Conservation (phyloP, 805 yeast genomes). For the Tetrapisispora phaffii region DNA sequence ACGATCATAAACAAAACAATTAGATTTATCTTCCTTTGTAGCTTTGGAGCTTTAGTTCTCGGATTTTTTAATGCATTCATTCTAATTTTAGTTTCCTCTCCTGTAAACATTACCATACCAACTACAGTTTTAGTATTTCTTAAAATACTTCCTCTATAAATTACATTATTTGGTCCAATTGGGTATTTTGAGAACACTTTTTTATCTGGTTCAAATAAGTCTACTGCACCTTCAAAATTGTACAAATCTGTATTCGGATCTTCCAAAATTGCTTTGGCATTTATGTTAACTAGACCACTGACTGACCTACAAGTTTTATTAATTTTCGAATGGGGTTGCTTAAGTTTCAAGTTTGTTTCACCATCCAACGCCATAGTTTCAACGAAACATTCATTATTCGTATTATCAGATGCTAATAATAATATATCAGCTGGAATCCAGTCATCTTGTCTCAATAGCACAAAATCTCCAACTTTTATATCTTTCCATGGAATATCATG, state of each 20-base stretch:
- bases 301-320: conserved; percentile 43
- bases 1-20: conserved; percentile 83
- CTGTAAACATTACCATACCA: conserved; percentile 84
- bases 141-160: conserved; percentile 81
- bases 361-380: conserved; percentile 99
- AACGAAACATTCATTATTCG: conserved; percentile 56
- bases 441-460: conserved; percentile 66
- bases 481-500: conserved; percentile 53
- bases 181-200: conserved; percentile 39
- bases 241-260: conserved; percentile 90
- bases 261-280: conserved; percentile 57
- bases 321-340: conserved; percentile 55
- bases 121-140: conserved; percentile 69
- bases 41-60: conserved; percentile 84
- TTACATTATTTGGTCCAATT: conserved; percentile 69
- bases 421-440: conserved; percentile 92
- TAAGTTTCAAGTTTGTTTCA: conserved; percentile 82
- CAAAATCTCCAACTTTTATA: conserved; percentile 78
- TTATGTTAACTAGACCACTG: conserved; percentile 38
- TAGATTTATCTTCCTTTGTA: conserved; percentile 71
- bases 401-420: conserved; percentile 53
- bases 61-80: conserved; percentile 91
- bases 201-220: conserved; percentile 28
- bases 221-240: conserved; percentile 76
- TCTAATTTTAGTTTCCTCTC: conserved; percentile 91